Conservation (phyloP, 2,329 filamentous ascomycete species). For the Aspergillus felis region DNA sequence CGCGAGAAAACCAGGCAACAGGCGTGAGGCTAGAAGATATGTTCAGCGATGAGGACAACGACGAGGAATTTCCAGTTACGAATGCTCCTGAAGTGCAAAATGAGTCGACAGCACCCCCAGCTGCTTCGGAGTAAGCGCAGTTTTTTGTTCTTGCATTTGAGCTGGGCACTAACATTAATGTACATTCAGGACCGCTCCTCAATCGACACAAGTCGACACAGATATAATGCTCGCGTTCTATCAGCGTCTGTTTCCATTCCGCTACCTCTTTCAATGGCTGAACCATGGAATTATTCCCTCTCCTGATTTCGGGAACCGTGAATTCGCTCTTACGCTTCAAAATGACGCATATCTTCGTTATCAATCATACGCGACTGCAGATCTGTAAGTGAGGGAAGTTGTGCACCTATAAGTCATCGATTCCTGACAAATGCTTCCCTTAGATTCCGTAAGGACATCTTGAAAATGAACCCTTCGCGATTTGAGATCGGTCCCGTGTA, state of each 20-base stretch:
- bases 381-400: slow-evolving; percentile 46
- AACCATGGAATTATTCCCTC: slow-evolving; percentile 86
- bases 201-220: slow-evolving; percentile 59
- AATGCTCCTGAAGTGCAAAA: slow-evolving; percentile 47
- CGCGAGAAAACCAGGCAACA: slow-evolving; percentile 14
- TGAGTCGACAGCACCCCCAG: slow-evolving; percentile 38
- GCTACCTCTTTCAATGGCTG: slow-evolving; percentile 93
- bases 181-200: slow-evolving; percentile 32
- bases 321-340: slow-evolving; percentile 93
- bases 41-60: slow-evolving; percentile 57
- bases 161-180: slow-evolving; percentile 7
- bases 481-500: slow-evolving; percentile 99
- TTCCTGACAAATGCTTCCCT: slow-evolving; percentile 16
- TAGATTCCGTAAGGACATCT: slow-evolving; percentile 83
- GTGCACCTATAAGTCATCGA: not conserved
- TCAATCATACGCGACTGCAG: slow-evolving; percentile 69
- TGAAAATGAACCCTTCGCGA: slow-evolving; percentile 81
- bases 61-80: slow-evolving; percentile 52
- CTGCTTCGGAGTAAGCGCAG: slow-evolving; percentile 33
- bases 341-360: slow-evolving; percentile 92
- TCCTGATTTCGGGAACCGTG: slow-evolving; percentile 84
- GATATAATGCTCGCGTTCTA: slow-evolving; percentile 93
- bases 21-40: slow-evolving; percentile 54
- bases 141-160: not conserved
- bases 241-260: slow-evolving; percentile 90